Evolutionary conservation across 163 green algal species (phyloP).

Genomic region (Volvox carteri): DNA sequence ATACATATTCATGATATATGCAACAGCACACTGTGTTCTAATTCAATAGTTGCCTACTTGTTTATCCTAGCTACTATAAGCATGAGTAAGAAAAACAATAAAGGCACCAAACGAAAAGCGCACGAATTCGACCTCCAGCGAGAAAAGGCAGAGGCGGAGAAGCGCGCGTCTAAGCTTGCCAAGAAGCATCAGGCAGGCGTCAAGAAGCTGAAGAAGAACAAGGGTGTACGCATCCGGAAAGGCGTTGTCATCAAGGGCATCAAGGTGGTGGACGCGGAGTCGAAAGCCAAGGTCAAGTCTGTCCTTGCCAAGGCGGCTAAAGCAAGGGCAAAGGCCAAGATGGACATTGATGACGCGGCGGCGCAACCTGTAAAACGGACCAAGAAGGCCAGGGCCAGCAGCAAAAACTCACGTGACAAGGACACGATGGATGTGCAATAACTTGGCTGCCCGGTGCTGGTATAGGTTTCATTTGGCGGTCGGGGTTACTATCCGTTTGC

Average conservation of each 20-base stretch:
- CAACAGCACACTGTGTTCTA: too few species aligned
- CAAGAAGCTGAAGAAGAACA: conserved; percentile 46
- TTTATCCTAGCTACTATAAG: not conserved
- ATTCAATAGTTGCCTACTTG: too few species aligned
- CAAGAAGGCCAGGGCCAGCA: not conserved
- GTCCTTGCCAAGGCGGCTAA: conserved; percentile 16
- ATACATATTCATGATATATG: too few species aligned
- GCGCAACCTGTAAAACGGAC: not conserved
- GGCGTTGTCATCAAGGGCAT: conserved; percentile 43
- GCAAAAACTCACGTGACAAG: not conserved
- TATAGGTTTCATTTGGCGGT: too few species aligned
- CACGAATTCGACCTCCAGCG: conserved; percentile 41
- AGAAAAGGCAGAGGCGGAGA: conserved; percentile 38
- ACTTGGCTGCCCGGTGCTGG: not conserved
- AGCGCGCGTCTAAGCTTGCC: not conserved
- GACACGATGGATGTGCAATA: conserved; percentile 33
- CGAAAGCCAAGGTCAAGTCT: conserved; percentile 30
- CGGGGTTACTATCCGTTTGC: too few species aligned
- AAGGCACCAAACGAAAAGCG: conserved; percentile 26
- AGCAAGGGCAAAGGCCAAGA: conserved; percentile 24
- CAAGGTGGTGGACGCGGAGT: conserved; percentile 40
- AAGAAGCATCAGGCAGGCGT: conserved; percentile 36
- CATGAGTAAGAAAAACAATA: conserved; percentile 56
- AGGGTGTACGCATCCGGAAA: conserved; percentile 47
- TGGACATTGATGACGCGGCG: conserved; percentile 42